These are phyloP conservation scores for Penicillium roqueforti DNA, from an alignment of 495 filamentous ascomycete species.

Conservation along the genomic window DNA sequence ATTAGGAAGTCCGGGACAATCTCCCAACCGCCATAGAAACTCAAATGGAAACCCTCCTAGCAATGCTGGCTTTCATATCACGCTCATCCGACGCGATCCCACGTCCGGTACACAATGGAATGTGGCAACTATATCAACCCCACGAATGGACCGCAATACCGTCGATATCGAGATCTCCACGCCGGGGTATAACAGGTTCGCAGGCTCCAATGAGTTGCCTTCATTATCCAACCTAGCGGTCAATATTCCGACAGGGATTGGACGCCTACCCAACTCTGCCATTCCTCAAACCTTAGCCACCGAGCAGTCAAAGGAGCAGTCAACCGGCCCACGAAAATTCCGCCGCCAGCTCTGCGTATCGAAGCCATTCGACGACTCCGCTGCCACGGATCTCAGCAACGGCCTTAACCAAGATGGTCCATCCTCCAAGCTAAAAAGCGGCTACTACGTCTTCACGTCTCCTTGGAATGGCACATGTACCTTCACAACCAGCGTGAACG, in stretches of 20 bases:
- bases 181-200: conserved; percentile 59
- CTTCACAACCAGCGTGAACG: conserved; percentile 69
- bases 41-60: not conserved
- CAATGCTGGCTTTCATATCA: conserved; percentile 57
- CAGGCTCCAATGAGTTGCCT: conserved; percentile 34
- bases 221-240: conserved; percentile 29
- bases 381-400: not conserved
- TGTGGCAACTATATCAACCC: conserved; percentile 64
- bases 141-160: conserved; percentile 28
- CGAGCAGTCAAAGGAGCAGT: conserved; percentile 12
- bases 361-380: conserved; percentile 22
- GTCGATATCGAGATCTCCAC: conserved; percentile 61
- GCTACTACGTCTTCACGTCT: conserved; percentile 61
- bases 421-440: conserved; percentile 40
- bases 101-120: conserved; percentile 82
- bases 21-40: conserved; percentile 17
- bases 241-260: conserved; percentile 27
- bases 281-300: conserved; percentile 16
- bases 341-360: conserved; percentile 39
- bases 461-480: conserved; percentile 85
- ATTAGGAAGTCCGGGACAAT: conserved; percentile 29
- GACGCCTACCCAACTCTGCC: conserved; percentile 16
- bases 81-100: conserved; percentile 84
- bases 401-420: conserved; percentile 10
- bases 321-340: conserved; percentile 34